Evolutionary conservation across 495 filamentous ascomycete genomes (phyloP).

Genomic region (Ramalina intermedia): DNA sequence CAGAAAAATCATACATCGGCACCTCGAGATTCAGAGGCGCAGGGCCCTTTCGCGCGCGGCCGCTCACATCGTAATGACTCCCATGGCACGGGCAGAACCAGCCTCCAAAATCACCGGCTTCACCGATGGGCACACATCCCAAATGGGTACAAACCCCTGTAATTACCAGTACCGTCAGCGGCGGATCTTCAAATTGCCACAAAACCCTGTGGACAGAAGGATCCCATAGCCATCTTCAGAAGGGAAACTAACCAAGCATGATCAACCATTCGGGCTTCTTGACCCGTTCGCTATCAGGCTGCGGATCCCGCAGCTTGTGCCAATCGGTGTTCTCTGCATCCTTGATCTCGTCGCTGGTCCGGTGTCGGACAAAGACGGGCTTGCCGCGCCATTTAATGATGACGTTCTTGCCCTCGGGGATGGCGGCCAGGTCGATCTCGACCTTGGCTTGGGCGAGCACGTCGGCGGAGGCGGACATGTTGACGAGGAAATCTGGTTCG

Average conservation of each 20-base stretch:
- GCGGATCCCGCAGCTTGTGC: constrained; percentile 72
- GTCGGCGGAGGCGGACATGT: constrained; percentile 98
- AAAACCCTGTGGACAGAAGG: too few relatives aligned
- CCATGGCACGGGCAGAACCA: constrained; percentile 99
- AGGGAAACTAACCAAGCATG: constrained; percentile 67
- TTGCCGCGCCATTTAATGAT: constrained; percentile 99
- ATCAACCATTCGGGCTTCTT: constrained; percentile 98
- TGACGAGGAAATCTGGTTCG: constrained; percentile 82
- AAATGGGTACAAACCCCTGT: constrained; percentile 95
- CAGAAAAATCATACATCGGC: constrained; percentile 73
- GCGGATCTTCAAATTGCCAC: too few relatives aligned
- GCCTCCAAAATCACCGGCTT: constrained; percentile 93
- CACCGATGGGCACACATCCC: constrained; percentile 96
- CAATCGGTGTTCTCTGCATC: constrained; percentile 70
- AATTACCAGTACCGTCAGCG: background rate
- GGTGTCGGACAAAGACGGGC: constrained; percentile 99
- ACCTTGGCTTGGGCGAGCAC: constrained; percentile 99
- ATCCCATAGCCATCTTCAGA: background rate
- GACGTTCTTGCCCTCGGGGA: constrained; percentile 99
- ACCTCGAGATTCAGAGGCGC: constrained; percentile 96
- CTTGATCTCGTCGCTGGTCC: constrained; percentile 72
- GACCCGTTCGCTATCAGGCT: constrained; percentile 81
- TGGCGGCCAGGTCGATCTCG: constrained; percentile 79
- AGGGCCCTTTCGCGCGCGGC: constrained; percentile 87
- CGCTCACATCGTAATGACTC: constrained; percentile 98